These are phyloP conservation scores for Lodderomyces jiufengensis DNA, from an alignment of 1,139 yeast species.

Conservation along the genomic window DNA sequence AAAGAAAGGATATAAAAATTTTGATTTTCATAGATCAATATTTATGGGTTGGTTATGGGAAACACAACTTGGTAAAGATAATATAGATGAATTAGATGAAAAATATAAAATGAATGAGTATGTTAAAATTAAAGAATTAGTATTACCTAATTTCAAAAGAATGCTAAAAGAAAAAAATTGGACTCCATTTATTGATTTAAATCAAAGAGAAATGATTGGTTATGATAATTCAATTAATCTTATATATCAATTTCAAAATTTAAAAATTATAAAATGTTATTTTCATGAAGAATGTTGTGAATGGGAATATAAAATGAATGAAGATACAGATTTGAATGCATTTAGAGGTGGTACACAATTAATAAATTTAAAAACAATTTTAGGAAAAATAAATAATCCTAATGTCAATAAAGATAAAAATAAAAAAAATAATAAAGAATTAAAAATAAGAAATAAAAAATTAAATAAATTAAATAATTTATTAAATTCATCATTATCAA, in stretches of 20 bases:
- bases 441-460: too few relatives aligned
- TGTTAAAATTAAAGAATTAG: slow-evolving; percentile 26
- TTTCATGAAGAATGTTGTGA: slow-evolving; percentile 15
- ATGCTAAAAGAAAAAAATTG: slow-evolving; percentile 25
- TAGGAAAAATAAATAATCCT: too few relatives aligned
- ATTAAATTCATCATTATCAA: slow-evolving; percentile 7
- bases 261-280: slow-evolving; percentile 25
- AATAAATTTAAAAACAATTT: slow-evolving; percentile 16
- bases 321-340: too few relatives aligned
- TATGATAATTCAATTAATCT: slow-evolving; percentile 22
- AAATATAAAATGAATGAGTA: slow-evolving; percentile 20
- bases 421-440: too few relatives aligned
- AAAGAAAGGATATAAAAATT: slow-evolving; percentile 9
- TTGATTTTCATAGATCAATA: slow-evolving; percentile 27
- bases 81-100: slow-evolving; percentile 13
- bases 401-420: too few relatives aligned
- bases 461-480: too few relatives aligned
- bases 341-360: slow-evolving; percentile 34
- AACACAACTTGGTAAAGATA: slow-evolving; percentile 9
- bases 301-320: slow-evolving; percentile 13
- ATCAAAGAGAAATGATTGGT: slow-evolving; percentile 14
- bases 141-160: slow-evolving; percentile 15
- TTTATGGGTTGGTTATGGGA: slow-evolving; percentile 39
- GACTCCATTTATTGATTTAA: slow-evolving; percentile 25
- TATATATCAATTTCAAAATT: slow-evolving; percentile 25